Percentiles rank a stretch among this genome's conserved stretches.
Conservation (phyloP, 2,329 filamentous ascomycete genomes). For the Emydomyces testavorans region DNA sequence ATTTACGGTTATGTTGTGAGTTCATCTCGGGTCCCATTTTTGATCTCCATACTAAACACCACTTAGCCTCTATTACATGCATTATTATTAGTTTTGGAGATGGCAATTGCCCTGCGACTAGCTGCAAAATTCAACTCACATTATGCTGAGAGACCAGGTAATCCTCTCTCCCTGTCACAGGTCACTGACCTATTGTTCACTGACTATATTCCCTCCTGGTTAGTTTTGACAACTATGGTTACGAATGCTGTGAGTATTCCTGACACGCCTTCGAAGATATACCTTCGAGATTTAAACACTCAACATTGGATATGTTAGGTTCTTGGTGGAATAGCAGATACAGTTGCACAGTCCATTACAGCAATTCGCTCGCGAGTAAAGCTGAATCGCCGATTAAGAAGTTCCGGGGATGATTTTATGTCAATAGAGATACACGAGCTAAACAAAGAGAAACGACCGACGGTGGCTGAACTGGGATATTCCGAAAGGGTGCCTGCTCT, state of each 20-base stretch:
- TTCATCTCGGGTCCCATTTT: constrained; percentile 6
- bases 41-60: not conserved
- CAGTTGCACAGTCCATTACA: constrained; percentile 85
- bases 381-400: constrained; percentile 45
- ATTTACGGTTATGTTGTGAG: constrained; percentile 37
- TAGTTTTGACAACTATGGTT: constrained; percentile 96
- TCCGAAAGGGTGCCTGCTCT: constrained; percentile 56
- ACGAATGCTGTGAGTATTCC: constrained; percentile 68
- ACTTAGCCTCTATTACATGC: constrained; percentile 72
- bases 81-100: constrained; percentile 75
- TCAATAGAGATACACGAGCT: constrained; percentile 84
- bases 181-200: constrained; percentile 18
- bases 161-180: constrained; percentile 21
- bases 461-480: constrained; percentile 55
- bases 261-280: not conserved
- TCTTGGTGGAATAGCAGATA: constrained; percentile 89
- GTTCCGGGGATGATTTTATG: constrained; percentile 53
- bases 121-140: constrained; percentile 83
- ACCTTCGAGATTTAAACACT: not conserved
- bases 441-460: constrained; percentile 63
- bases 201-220: constrained; percentile 12
- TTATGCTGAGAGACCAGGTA: constrained; percentile 81
- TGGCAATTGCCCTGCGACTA: constrained; percentile 72
- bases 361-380: constrained; percentile 55
- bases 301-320: constrained; percentile 39